A percentile compares a stretch with the other conserved stretches of the same genome.
Evolutionary conservation across 75 land plant species (phyloP).

Genomic region (Cryptomeria japonica): DNA sequence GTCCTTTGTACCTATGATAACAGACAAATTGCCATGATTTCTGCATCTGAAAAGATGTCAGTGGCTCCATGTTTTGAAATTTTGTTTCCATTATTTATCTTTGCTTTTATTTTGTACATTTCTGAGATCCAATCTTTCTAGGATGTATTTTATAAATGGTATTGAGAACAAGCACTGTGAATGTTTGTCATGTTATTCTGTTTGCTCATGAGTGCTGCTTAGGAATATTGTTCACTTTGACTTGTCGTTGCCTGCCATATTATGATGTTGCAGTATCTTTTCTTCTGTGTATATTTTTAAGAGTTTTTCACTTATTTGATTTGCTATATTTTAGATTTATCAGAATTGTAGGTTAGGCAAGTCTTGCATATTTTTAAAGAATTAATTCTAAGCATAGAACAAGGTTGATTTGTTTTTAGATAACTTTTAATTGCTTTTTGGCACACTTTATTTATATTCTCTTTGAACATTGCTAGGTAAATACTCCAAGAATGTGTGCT

Average conservation of each 20-base stretch:
- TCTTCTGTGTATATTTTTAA: not conserved
- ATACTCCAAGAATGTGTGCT: conserved; percentile 86
- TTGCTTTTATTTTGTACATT: not conserved
- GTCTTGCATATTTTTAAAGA: not conserved
- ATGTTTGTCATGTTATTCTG: not conserved
- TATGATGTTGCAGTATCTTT: not conserved
- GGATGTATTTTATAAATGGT: not conserved
- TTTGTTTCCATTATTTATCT: not conserved
- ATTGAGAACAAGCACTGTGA: not conserved
- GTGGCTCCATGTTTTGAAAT: not conserved
- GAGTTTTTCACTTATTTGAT: not conserved
- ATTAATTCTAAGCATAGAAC: conserved; percentile 1
- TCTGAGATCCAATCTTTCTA: not conserved
- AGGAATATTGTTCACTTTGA: not conserved
- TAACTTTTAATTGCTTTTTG: not conserved
- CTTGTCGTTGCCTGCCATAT: not conserved
- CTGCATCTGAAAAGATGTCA: not conserved
- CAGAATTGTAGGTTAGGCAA: not conserved
- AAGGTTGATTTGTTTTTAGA: not conserved
- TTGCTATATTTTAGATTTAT: not conserved
- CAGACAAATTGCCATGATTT: not conserved
- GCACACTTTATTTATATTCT: not conserved
- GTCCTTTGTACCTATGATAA: not conserved
- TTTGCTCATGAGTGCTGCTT: not conserved
- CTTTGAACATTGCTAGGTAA: conserved; percentile 52